Evolutionary conservation across 495 filamentous ascomycete genomes (phyloP), one percentile per base, ranked within the genome.

Genomic region (Xylaria sp.): DNA sequence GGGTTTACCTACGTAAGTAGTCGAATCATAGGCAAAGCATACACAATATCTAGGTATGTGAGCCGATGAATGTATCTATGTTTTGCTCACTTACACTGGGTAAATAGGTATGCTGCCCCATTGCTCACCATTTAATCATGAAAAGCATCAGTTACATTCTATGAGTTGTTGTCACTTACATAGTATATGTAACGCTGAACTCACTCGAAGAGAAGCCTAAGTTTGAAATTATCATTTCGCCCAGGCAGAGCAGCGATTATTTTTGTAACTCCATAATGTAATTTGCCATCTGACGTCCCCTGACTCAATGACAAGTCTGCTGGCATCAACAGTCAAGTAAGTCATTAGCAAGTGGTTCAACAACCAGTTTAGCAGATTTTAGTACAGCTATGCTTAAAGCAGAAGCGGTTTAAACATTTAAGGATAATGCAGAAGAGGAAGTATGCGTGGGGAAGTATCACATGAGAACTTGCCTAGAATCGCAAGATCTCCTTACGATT

Each of bases 101-200:
- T n/a, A n/a, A n/a, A n/a, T n/a, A n/a, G n/a, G n/a, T n/a, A n/a
- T n/a, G 48, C 21, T 3, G 48, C 24, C n/a, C n/a, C 46, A 21
- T 11, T 24, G 48, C 48, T 26, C 14, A 52, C 15, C 43, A 24
- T 50, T 8, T 50, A 7, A 50, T 24, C 46, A 50, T 50, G n/a
- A 50, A 50, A 50, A 24, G n/a, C 46, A 21, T 24, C 19, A 50
- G n/a, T 24, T n/a, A 1, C 15, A 46, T 46, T 46, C 3, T 46
- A 24, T 50, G n/a, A 50, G 24, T n/a, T 37, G 57, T 17, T 59
- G n/a, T 19, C 57, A 59, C 57, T 59, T 59, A 59, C 19, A 33
- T n/a, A 21, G 17, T 31, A 59, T 33, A 59, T 33, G 11, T 59
- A 59, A 59, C 57, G 57, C 57, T 21, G 57, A 59, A 59, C 33